Evolutionary conservation across 306 rosid species (phyloP).

Genomic region (Inga leiocalycina): DNA sequence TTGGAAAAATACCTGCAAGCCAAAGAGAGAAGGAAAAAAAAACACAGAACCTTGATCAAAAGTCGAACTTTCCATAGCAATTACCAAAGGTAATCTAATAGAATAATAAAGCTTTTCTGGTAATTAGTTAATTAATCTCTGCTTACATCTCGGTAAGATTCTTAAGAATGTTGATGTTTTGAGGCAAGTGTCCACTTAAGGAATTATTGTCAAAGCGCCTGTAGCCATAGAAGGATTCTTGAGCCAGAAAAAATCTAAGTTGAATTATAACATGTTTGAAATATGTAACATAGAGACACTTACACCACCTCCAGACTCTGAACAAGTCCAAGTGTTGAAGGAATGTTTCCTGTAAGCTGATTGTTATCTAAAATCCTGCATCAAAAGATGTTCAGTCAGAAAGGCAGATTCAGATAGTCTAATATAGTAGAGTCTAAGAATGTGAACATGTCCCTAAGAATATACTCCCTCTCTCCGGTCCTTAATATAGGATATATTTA

Average conservation of each 20-base stretch:
- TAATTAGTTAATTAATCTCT: background rate
- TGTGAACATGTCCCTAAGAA: no score
- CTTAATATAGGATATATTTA: no score
- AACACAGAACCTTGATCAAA: background rate
- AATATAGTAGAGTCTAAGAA: no score
- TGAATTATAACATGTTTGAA: constrained; percentile 6
- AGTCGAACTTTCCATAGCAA: background rate
- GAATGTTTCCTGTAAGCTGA: constrained; percentile 48
- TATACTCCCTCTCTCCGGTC: no score
- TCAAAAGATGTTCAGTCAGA: background rate
- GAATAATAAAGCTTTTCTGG: background rate
- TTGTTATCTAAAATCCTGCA: constrained; percentile 54
- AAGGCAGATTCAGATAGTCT: no score
- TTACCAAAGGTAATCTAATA: background rate
- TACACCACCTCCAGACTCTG: constrained; percentile 44
- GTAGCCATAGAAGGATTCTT: constrained; percentile 14
- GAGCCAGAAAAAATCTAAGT: background rate
- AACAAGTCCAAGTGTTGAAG: constrained; percentile 47
- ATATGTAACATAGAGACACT: constrained; percentile 43
- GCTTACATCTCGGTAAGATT: constrained; percentile 48
- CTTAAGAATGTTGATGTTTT: constrained; percentile 42
- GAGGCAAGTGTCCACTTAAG: constrained; percentile 45
- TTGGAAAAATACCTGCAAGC: constrained; percentile 48
- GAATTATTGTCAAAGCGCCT: constrained; percentile 55
- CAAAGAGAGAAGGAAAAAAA: constrained; percentile 2